Conservation (phyloP, 2,329 filamentous ascomycete genomes). For the Trichoderma semiorbis region DNA sequence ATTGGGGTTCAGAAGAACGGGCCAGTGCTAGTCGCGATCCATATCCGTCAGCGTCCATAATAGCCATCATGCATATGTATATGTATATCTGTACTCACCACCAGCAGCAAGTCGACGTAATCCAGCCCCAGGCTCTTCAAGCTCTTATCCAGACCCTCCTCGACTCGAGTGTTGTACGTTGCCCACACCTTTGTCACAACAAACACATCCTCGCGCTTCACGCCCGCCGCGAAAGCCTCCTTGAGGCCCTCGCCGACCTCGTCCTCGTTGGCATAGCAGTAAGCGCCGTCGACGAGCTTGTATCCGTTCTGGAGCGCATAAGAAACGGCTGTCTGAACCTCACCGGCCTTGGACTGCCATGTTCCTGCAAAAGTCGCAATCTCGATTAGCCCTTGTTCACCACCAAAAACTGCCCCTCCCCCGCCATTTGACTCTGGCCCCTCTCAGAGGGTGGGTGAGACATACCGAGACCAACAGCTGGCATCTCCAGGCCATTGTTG, state of each 20-base stretch:
- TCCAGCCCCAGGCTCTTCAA: constrained; percentile 70
- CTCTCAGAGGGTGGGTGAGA: constrained; percentile 6
- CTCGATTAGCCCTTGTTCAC: neutral
- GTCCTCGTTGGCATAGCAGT: constrained; percentile 77
- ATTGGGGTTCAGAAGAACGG: constrained; percentile 73
- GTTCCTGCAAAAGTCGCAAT: constrained; percentile 45
- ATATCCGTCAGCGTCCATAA: neutral
- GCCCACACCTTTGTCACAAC: constrained; percentile 84
- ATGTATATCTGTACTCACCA: constrained; percentile 41
- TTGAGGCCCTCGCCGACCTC: constrained; percentile 77
- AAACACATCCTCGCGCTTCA: constrained; percentile 77
- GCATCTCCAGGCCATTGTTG: constrained; percentile 62
- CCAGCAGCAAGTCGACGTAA: constrained; percentile 76
- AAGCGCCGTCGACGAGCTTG: constrained; percentile 66
- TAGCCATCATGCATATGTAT: neutral
- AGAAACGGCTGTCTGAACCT: constrained; percentile 56
- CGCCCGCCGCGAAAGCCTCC: constrained; percentile 65
- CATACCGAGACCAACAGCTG: constrained; percentile 60
- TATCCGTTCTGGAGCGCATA: constrained; percentile 57
- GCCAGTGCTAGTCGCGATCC: constrained; percentile 61
- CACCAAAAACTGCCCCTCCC: constrained; percentile 16
- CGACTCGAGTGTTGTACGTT: constrained; percentile 68
- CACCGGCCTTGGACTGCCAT: constrained; percentile 59
- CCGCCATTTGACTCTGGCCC: neutral
- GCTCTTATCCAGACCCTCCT: constrained; percentile 68